Evolutionary conservation across 768 basidiomycete genomes (phyloP), one percentile per base, ranked within the genome.

Genomic region (Russula sp.): DNA sequence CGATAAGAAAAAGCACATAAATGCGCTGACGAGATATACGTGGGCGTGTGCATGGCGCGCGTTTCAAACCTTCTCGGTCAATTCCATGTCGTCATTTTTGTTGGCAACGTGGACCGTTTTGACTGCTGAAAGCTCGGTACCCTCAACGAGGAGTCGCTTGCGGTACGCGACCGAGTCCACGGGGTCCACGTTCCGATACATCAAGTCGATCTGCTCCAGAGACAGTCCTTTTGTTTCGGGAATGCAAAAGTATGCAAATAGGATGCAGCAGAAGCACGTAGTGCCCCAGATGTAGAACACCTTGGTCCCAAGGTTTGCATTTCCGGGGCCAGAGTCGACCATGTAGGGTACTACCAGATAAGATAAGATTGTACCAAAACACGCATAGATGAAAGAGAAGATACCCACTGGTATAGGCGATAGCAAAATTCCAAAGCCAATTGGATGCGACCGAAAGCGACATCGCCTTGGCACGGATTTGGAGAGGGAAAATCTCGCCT

Each of bases 221-320:
- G 88, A 86, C 14, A 93, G 78, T 5, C 89, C 89, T 75, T 92
- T 90, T 51, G 85, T 87, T 79, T 91, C 89, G 48, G 88, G 88
- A 59, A 93, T 74, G 74, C 81, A 87, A 78, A 91, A 85, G 78
- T 83, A 91, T 13, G 89, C 82, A 76, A 91, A 93, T 68, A 90
- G 56, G 70, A 86, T 72, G 71, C 85, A 87, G 68, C 84, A 80
- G 49, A 79, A 71, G 69, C 89, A 92, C 8, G 84, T 87, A 50
- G 73, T 69, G 38, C 80, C 81, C 91, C 90, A 93, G 72, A 93
- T 81, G 78, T 92, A 93, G 83, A 93, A 93, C 70, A 92, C 89
- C 71, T 87, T 89, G 48, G 78, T 78, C 53, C 80, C 77, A 39
- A 90, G 82, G 64, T 80, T 76, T 13, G 81, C 79, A 73, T 80